A percentile compares a stretch with the other conserved stretches of the same genome.
Conservation (phyloP, 2,329 filamentous ascomycete species). For the Diatrype stigma region DNA sequence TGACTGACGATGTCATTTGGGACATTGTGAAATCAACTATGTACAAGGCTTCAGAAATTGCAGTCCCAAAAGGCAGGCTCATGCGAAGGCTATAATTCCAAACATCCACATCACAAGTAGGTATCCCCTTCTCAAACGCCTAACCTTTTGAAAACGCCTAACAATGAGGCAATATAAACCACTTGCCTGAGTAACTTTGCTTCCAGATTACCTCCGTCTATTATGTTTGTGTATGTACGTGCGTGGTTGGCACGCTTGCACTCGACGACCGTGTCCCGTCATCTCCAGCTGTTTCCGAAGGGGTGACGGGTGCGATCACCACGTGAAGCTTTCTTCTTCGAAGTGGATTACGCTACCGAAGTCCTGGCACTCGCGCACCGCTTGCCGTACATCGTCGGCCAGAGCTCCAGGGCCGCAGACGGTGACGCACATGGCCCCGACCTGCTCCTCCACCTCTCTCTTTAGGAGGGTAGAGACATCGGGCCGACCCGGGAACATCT, state of each 20-base stretch:
- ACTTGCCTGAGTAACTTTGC: neutral
- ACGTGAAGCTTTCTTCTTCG: constrained; percentile 72
- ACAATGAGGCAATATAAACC: neutral
- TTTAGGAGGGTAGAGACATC: constrained; percentile 75
- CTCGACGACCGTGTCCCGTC: neutral
- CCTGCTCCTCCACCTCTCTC: constrained; percentile 75
- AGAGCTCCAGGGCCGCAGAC: constrained; percentile 73
- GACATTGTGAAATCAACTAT: neutral
- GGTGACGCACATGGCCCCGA: constrained; percentile 84
- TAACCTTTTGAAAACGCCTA: neutral
- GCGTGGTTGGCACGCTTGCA: neutral
- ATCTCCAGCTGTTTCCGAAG: no score
- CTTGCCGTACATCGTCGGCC: constrained; percentile 70
- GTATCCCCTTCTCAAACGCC: neutral
- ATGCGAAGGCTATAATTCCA: neutral
- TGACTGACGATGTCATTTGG: neutral
- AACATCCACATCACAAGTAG: neutral
- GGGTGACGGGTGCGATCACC: constrained; percentile 33
- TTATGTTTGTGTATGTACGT: neutral
- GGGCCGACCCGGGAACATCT: constrained; percentile 88
- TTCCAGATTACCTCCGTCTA: neutral
- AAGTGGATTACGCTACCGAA: constrained; percentile 64
- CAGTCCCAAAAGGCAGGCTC: no score
- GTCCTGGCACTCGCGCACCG: constrained; percentile 61
- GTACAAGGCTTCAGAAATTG: neutral